phyloP scores from a whole-genome alignment of 2,329 filamentous ascomycete genomes.

The Lachnellula subtilissima region DNA sequence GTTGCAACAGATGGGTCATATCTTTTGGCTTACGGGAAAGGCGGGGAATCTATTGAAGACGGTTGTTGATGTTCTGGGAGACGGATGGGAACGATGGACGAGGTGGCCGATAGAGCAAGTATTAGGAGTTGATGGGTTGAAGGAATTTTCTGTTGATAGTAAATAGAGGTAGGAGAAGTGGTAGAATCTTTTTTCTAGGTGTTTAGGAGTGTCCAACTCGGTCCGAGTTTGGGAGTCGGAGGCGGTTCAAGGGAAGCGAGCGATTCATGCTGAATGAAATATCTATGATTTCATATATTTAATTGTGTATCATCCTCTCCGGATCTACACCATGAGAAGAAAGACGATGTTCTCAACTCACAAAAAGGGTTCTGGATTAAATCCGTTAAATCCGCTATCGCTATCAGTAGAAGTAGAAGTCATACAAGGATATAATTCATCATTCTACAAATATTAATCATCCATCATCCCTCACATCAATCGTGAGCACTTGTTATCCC shows the following conservation, averaged over 20 bases:
- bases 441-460: neutral
- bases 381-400: slow-evolving; percentile 2
- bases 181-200: neutral
- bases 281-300: too few relatives aligned
- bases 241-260: too few relatives aligned
- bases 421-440: slow-evolving; percentile 11
- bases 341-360: neutral
- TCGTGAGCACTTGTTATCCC: neutral
- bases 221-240: too few relatives aligned
- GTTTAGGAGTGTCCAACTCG: neutral
- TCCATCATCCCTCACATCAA: neutral
- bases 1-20: slow-evolving; percentile 33
- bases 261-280: too few relatives aligned
- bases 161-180: neutral
- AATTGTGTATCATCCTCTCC: neutral
- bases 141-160: neutral
- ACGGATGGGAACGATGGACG: slow-evolving; percentile 22
- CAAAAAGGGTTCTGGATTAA: neutral
- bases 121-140: neutral
- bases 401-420: slow-evolving; percentile 15
- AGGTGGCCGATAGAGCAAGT: slow-evolving; percentile 24
- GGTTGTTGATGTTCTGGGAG: slow-evolving; percentile 26
- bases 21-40: slow-evolving; percentile 43
- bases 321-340: neutral
- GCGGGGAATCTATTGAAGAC: slow-evolving; percentile 35